Evolutionary conservation across 73 alveolate species (phyloP), one percentile per base, ranked within the genome.

Genomic region (Tetrahymena malaccensis): DNA sequence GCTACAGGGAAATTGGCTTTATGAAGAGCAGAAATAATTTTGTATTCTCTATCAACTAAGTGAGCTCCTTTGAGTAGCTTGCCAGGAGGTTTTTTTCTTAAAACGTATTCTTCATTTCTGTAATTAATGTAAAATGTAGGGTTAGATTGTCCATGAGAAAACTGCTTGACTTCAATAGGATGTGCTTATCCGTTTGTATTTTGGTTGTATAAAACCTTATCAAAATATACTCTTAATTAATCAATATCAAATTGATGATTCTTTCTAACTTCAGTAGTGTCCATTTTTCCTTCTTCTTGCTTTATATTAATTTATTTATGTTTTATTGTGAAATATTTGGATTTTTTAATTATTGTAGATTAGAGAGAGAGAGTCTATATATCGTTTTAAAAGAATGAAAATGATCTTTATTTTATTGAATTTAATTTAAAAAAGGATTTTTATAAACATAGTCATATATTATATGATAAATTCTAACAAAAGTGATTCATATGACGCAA

Each of bases 51-150:
- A 31, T 95, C 97, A 34, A 95, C 95, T 25, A 35, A n/a, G 44
- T 95, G 97, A 4, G 97, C 97, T 22, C 97, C 97, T 21, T 94
- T 94, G 22, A 95, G 93, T 43, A 95, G 94, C 34, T 95, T 37
- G 34, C 96, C 97, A 58, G 85, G 96, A 37, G 97, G 97, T 83
- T 95, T 93, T 44, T 95, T 95, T 43, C 97, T 55, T 25, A 95
- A 84, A 40, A 95, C 96, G 9, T 84, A 38, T 50, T 95, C 94
- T 55, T 70, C 89, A 12, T 70, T 70, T 70, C 89, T 70, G 89
- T 70, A 70, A 70, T 70, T 70, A 13, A 70, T n/a, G 17, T 70
- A 70, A 31, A 70, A 70, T 70, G 89, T 70, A 70, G 89, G 89
- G 25, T 70, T 70, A 27, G 89, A 70, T 70, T 70, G 37, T n/a